Conservation (phyloP, 805 yeast species). For the Candida suzukii region DNA sequence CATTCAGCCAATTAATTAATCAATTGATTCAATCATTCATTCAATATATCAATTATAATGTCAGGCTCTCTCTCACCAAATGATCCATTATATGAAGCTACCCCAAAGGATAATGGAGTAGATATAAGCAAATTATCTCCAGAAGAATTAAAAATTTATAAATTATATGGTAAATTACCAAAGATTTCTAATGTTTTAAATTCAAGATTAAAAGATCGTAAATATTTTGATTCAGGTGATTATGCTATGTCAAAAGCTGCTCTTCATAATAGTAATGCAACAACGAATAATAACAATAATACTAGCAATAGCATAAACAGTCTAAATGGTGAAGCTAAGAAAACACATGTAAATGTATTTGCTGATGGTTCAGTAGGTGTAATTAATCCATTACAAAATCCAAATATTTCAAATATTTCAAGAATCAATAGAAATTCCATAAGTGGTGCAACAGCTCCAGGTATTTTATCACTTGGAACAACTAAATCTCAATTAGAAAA, state of each 20-base stretch:
- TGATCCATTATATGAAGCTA: conserved; percentile 43
- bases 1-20: no score
- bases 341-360: background rate
- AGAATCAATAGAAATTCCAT: conserved; percentile 55
- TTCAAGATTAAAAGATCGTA: conserved; percentile 76
- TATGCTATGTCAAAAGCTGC: conserved; percentile 73
- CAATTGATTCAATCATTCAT: no score
- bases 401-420: conserved; percentile 52
- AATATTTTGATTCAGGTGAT: conserved; percentile 91
- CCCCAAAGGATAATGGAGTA: conserved; percentile 20
- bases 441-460: conserved; percentile 34
- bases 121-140: conserved; percentile 59
- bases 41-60: no score
- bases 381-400: conserved; percentile 34
- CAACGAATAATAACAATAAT: conserved; percentile 4
- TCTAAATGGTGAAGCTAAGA: conserved; percentile 8
- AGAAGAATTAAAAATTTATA: conserved; percentile 73
- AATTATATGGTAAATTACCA: conserved; percentile 82
- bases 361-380: conserved; percentile 12
- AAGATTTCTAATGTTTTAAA: conserved; percentile 69
- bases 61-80: conserved; percentile 21
- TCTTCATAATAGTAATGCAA: conserved; percentile 32
- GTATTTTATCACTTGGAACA: conserved; percentile 38
- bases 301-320: conserved; percentile 10
- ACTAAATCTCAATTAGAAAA: conserved; percentile 49